Percentiles rank a stretch among this genome's conserved stretches.
These are phyloP conservation scores for Artemisia argyi DNA, from an alignment of 129 eudicot species.

Conservation along the genomic window DNA sequence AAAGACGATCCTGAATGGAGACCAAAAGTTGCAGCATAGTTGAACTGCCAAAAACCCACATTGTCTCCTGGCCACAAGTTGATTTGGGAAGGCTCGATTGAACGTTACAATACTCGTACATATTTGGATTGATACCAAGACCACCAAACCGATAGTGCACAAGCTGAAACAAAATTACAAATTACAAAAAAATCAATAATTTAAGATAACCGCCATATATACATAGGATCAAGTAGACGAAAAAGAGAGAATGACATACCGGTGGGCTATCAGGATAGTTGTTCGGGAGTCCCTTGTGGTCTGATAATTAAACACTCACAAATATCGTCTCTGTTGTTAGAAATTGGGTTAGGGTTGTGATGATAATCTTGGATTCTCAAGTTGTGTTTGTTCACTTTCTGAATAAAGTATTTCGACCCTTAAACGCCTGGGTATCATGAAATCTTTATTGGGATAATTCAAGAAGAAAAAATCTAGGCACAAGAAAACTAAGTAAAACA, in stretches of 20 bases:
- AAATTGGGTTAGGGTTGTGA: no score
- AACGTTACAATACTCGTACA: background rate
- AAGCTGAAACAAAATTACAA: background rate
- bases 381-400: no score
- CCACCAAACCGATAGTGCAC: background rate
- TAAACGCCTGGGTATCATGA: no score
- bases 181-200: background rate
- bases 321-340: background rate
- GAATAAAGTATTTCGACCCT: no score
- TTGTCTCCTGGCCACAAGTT: background rate
- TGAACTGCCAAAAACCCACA: no score
- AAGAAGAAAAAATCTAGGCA: no score
- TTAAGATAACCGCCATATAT: background rate
- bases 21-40: no score
- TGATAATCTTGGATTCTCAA: no score
- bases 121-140: background rate
- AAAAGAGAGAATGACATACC: background rate
- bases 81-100: background rate
- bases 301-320: background rate
- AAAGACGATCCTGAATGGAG: no score
- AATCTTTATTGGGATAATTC: no score
- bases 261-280: background rate
- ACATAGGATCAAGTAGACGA: background rate
- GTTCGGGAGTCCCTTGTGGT: background rate
- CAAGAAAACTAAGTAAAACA: no score